A percentile compares a stretch with the other conserved stretches of the same genome.
phyloP scores from a whole-genome alignment of 1,284 basidiomycete genomes.

The Fomitopsis pinicola region DNA sequence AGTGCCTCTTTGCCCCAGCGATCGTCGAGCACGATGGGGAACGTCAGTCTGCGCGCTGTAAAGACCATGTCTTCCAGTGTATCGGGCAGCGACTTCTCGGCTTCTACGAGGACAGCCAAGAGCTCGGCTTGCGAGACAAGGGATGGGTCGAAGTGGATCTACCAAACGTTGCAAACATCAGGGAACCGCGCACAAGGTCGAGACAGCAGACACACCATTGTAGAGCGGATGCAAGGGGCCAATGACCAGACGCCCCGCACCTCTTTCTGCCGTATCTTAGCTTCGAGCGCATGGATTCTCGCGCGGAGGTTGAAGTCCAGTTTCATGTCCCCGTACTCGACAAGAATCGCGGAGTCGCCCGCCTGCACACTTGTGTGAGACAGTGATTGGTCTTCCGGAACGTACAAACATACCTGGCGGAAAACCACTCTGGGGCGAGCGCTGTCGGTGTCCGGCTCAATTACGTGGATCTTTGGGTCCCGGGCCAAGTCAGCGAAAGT shows the following conservation, averaged over 20 bases:
- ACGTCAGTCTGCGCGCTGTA: constrained; percentile 47
- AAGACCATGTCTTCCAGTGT: constrained; percentile 41
- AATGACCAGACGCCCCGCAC: constrained; percentile 39
- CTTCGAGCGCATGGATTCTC: constrained; percentile 53
- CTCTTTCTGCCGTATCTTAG: constrained; percentile 29
- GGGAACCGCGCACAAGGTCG: not conserved
- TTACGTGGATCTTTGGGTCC: constrained; percentile 33
- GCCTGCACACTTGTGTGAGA: constrained; percentile 30
- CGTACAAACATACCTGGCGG: constrained; percentile 34
- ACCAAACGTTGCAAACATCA: not conserved
- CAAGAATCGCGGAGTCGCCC: constrained; percentile 52
- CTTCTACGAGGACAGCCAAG: constrained; percentile 34
- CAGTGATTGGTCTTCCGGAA: not conserved
- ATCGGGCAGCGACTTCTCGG: constrained; percentile 35
- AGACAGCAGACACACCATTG: constrained; percentile 34
- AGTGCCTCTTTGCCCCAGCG: constrained; percentile 53
- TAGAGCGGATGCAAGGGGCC: constrained; percentile 54
- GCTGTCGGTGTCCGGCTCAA: constrained; percentile 13
- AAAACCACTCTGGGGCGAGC: constrained; percentile 33
- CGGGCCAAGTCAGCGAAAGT: constrained; percentile 8
- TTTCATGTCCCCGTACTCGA: constrained; percentile 53
- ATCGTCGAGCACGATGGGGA: constrained; percentile 65
- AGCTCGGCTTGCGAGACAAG: constrained; percentile 37
- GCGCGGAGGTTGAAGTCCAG: constrained; percentile 49
- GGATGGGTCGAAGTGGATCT: constrained; percentile 49